These are phyloP conservation scores for Microcyclospora tardicrescens DNA, from an alignment of 2,329 filamentous ascomycete genomes.

Conservation along the genomic window DNA sequence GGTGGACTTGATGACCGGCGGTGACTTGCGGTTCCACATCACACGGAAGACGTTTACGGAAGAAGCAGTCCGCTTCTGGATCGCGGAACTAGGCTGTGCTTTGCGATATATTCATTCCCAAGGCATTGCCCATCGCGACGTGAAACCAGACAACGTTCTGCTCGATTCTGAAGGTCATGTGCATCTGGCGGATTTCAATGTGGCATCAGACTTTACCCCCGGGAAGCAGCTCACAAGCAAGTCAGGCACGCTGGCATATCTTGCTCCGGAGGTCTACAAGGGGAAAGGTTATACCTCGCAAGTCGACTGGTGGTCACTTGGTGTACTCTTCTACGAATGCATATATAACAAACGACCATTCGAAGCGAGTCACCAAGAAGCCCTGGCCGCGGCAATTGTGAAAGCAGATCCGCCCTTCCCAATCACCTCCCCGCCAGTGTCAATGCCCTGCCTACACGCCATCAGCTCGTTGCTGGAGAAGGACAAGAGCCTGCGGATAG, in stretches of 20 bases:
- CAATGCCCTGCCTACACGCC: slow-evolving; percentile 75
- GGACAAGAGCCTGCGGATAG: slow-evolving; percentile 69
- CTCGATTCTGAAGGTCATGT: slow-evolving; percentile 85
- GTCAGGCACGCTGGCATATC: slow-evolving; percentile 88
- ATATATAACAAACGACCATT: slow-evolving; percentile 99
- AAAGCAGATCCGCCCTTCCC: slow-evolving; percentile 75
- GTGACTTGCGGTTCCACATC: slow-evolving; percentile 93
- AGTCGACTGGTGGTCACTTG: slow-evolving; percentile 97
- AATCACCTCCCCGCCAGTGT: slow-evolving; percentile 83
- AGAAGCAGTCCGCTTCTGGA: slow-evolving; percentile 94
- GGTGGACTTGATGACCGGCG: slow-evolving; percentile 95
- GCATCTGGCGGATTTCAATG: slow-evolving; percentile 96
- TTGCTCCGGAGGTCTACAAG: slow-evolving; percentile 88
- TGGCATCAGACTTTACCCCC: slow-evolving; percentile 82
- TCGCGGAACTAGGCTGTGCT: slow-evolving; percentile 84
- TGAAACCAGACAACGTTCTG: slow-evolving; percentile 85
- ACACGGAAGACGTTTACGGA: slow-evolving; percentile 96
- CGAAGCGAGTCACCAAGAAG: slow-evolving; percentile 74
- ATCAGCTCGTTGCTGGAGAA: slow-evolving; percentile 73
- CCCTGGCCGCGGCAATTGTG: slow-evolving; percentile 66
- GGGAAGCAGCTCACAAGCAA: slow-evolving; percentile 82
- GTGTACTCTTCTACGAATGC: slow-evolving; percentile 97
- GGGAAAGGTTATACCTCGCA: slow-evolving; percentile 80
- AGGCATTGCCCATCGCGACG: slow-evolving; percentile 79
- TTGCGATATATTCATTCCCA: slow-evolving; percentile 75